Evolutionary conservation across 768 basidiomycete species (phyloP).

Genomic region (Boletus pseudopeckii): DNA sequence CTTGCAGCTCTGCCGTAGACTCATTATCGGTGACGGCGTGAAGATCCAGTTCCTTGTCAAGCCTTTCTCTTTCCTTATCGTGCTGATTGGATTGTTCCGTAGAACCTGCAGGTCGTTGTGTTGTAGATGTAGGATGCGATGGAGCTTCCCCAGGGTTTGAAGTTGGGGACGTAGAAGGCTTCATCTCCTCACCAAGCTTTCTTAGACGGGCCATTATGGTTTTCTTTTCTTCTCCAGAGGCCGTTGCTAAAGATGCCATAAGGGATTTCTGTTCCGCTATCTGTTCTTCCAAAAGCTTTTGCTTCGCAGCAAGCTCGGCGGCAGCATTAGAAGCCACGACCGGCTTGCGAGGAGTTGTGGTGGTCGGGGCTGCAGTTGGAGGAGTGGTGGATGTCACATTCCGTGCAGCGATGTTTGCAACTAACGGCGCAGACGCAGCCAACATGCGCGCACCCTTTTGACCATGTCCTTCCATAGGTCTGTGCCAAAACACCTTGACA

Average conservation of each 20-base stretch:
- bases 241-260: conserved; percentile 64
- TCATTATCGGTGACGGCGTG: conserved; percentile 42
- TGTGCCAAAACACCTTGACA: conserved; percentile 95
- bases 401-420: conserved; percentile 58
- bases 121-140: conserved; percentile 25
- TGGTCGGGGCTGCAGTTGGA: conserved; percentile 24
- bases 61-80: conserved; percentile 57
- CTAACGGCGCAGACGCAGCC: conserved; percentile 73
- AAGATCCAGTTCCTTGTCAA: conserved; percentile 84
- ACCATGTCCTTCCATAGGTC: conserved; percentile 89
- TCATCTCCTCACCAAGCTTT: conserved; percentile 80
- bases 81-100: conserved; percentile 40
- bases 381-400: conserved; percentile 48
- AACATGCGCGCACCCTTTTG: conserved; percentile 72
- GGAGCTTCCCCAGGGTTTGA: conserved; percentile 29
- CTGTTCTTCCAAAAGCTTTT: conserved; percentile 72
- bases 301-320: conserved; percentile 65
- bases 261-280: conserved; percentile 87
- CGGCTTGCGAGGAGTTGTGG: conserved; percentile 36
- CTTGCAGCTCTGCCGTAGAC: conserved; percentile 68
- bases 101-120: conserved; percentile 22
- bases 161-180: conserved; percentile 32
- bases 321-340: conserved; percentile 34
- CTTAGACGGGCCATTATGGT: conserved; percentile 71
- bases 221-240: conserved; percentile 72